Percentiles rank a stretch among this genome's conserved stretches.
Evolutionary conservation across 1,284 basidiomycete species (phyloP).

Genomic region (Serendipita sp.): DNA sequence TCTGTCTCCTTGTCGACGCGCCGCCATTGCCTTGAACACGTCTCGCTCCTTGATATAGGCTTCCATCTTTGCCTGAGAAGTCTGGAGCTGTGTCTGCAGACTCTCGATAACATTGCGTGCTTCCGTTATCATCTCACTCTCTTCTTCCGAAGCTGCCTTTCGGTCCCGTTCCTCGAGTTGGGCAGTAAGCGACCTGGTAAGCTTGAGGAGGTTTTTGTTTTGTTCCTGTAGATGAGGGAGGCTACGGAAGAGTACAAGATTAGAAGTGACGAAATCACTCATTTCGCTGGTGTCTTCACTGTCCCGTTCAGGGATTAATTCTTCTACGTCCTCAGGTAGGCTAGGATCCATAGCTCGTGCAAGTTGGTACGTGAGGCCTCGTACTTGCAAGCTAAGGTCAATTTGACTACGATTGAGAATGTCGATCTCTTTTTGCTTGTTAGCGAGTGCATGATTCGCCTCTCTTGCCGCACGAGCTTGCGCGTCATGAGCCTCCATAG

Average conservation of each 20-base stretch:
- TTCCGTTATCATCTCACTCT: conserved; percentile 70
- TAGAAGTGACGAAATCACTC: conserved; percentile 63
- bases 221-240: conserved; percentile 74
- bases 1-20: conserved; percentile 19
- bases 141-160: conserved; percentile 50
- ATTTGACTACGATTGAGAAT: conserved; percentile 65
- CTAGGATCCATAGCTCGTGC: conserved; percentile 70
- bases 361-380: conserved; percentile 63
- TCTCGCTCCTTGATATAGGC: conserved; percentile 81
- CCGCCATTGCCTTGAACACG: conserved; percentile 63
- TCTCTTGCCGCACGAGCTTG: conserved; percentile 31
- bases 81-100: conserved; percentile 61
- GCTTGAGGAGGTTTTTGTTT: conserved; percentile 76
- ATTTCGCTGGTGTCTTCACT: conserved; percentile 40
- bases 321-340: conserved; percentile 58
- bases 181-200: conserved; percentile 65
- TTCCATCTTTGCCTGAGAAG: conserved; percentile 55
- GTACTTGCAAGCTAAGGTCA: conserved; percentile 81
- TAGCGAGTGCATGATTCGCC: conserved; percentile 44
- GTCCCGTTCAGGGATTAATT: conserved; percentile 23
- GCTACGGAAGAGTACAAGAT: conserved; percentile 79
- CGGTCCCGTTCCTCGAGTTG: conserved; percentile 64
- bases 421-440: conserved; percentile 52
- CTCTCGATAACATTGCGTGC: conserved; percentile 76
- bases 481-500: conserved; percentile 52